Evolutionary conservation across 805 yeast genomes (phyloP).

Genomic region (Metschnikowia chrysomelidarum): DNA sequence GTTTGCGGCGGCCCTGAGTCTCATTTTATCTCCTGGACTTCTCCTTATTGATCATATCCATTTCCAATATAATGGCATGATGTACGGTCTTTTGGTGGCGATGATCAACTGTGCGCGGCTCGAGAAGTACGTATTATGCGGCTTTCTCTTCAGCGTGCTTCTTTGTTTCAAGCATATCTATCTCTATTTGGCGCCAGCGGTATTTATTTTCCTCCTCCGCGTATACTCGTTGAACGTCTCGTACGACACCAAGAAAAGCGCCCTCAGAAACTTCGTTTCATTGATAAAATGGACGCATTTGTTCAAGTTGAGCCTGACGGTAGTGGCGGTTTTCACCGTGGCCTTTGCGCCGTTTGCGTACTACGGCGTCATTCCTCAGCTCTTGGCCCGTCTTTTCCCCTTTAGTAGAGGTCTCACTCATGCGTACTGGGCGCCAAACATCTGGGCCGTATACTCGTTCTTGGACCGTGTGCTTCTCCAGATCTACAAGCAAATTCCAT

Average conservation of each 20-base stretch:
- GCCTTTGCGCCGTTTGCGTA: constrained; percentile 81
- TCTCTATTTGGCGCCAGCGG: constrained; percentile 91
- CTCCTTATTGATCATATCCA: constrained; percentile 92
- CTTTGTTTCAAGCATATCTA: constrained; percentile 94
- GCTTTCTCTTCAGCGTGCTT: constrained; percentile 66
- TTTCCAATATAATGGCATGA: constrained; percentile 94
- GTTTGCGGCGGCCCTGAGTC: constrained; percentile 76
- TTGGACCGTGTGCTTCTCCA: constrained; percentile 66
- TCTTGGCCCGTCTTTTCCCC: constrained; percentile 77
- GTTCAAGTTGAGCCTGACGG: constrained; percentile 60
- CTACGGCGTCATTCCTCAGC: constrained; percentile 58
- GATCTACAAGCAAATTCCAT: constrained; percentile 35
- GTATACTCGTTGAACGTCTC: constrained; percentile 60
- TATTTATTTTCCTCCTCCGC: constrained; percentile 73
- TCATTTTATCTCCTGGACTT: constrained; percentile 86
- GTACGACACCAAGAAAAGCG: constrained; percentile 24
- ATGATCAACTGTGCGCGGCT: constrained; percentile 71
- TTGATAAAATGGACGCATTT: constrained; percentile 55
- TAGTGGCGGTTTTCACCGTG: constrained; percentile 54
- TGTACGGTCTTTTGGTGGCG: constrained; percentile 78
- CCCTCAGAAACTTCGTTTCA: constrained; percentile 30
- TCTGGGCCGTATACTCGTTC: constrained; percentile 94
- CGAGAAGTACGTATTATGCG: constrained; percentile 56
- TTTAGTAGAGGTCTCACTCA: constrained; percentile 94
- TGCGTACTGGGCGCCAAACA: constrained; percentile 98